Base-by-base conservation (phyloP, 2,329 filamentous ascomycete genomes). In the Bipolaris cookei region DNA sequence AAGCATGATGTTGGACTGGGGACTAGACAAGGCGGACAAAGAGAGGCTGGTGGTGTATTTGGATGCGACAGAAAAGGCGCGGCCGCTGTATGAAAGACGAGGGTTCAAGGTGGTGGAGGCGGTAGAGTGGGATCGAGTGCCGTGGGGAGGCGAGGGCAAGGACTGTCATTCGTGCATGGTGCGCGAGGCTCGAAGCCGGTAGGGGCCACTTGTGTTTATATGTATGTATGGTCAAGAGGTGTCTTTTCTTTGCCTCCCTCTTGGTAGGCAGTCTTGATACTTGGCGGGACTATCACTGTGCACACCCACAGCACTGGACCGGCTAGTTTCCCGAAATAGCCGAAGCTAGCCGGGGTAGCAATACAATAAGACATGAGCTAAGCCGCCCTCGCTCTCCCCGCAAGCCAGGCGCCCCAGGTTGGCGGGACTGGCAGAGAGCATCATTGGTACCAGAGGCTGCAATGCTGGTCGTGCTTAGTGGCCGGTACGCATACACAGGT, bases 11-110 rank as follows among this genome's bases (percentile, higher is more conserved):
- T 34, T 81, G 57, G 59, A 77, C 16, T 77, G 74, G 73, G 80
- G 78, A 0, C 32, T 77, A 11, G 58, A 72, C 28, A 70, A 75
- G 51, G 79, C 78, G 30, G 79, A 81, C 62, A 57, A 69, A 43
- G 62, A 76, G 45, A 73, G 74, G 0, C 35, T 80, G 45, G 64
- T 68, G 13, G 66, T 65, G 2, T 82, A 79, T 66, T 48, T 82
- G 32, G 78, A 80, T 59, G 70, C 74, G 6, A 77, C 71, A n/a
- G 62, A 69, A 21, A 62, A 66, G 45, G 80, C 75, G 0, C 67
- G 70, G 51, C 66, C 67, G 8, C 55, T 82, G 18, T 82, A 82
- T 57, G 73, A 73, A 61, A 68, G 66, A 51, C 53, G 51, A 21
- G 72, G 72, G 6, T 75, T 73, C 44, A 53, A 61, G 42, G 16